Evolutionary conservation across 306 rosid genomes (phyloP), one percentile per base, ranked within the genome.

Genomic region (Senna tora): DNA sequence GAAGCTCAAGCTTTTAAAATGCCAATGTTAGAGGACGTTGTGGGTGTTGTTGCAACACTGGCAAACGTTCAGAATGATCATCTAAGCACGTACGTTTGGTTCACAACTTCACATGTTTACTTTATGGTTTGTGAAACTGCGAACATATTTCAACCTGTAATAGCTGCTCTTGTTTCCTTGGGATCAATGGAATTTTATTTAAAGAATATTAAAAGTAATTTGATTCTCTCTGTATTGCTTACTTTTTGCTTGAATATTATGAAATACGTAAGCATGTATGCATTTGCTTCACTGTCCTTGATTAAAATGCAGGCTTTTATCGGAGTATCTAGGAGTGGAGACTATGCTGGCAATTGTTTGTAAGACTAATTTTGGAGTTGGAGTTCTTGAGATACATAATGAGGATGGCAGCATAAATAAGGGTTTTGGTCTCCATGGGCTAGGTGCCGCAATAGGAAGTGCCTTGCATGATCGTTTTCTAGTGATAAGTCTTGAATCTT

Each of bases 321-420:
- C 96, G 0, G 98, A 90, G 85, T 88, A 85, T 82, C 78, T 90
- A 22, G 97, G 96, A 74, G 42, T 63, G 61, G 93, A 93, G 73
- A 84, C 84, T 36, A 90, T 90, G 97, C 67, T 87, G 78, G 89
- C 96, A 66, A 75, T 90, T 83, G 97, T 93, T 38, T 93, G 98
- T 68, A 85, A 76, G 86, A 88, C 96, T 47, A 74, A 57, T 58
- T 90, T 84, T 78, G 98, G 97, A 74, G 88, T 85, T 33, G 81
- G 75, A 74, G 92, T 93, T 78, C 87, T 93, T 54, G 98, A 93
- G 78, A 64, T 57, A 39, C 85, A 88, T 77, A 90, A 88, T 71
- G 72, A n/a, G 4, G 92, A 84, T 56, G 93, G 97, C 82, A 32
- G 57, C 78, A 84, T 93, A 77, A 73, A 82, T 42, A 80, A 72